Evolutionary conservation across 768 basidiomycete genomes (phyloP).

Genomic region (Suillus occidentalis): DNA sequence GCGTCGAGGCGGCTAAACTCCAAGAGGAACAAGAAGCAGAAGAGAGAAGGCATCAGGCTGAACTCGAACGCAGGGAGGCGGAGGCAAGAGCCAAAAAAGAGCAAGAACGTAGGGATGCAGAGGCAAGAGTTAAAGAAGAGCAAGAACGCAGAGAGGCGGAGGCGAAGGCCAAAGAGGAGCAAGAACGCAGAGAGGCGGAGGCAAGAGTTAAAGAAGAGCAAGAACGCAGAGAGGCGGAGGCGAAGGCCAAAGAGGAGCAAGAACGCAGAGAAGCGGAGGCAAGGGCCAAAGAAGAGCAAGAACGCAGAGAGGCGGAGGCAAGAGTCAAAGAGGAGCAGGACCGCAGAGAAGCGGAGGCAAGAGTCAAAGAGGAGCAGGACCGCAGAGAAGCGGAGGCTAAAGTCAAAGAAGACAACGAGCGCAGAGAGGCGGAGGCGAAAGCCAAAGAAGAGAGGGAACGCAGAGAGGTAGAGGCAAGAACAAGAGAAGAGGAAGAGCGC

Average conservation of each 20-base stretch:
- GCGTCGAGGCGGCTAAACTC: constrained; percentile 39
- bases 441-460: constrained; percentile 3
- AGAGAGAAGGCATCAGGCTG: constrained; percentile 19
- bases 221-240: constrained; percentile 15
- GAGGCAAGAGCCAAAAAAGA: constrained; percentile 36
- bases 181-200: constrained; percentile 19
- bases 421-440: constrained; percentile 16
- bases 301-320: constrained; percentile 26
- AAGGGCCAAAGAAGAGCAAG: constrained; percentile 18
- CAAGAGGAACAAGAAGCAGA: constrained; percentile 28
- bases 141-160: constrained; percentile 2
- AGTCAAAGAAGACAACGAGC: constrained; percentile 18
- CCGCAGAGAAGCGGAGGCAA: constrained; percentile 16
- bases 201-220: constrained; percentile 16
- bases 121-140: constrained; percentile 24
- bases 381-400: constrained; percentile 20
- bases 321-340: constrained; percentile 12
- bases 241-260: constrained; percentile 12
- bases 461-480: not conserved
- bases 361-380: constrained; percentile 17
- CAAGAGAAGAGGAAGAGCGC: not conserved
- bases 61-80: constrained; percentile 31
- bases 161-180: constrained; percentile 16
- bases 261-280: constrained; percentile 26
- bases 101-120: constrained; percentile 32